These are phyloP conservation scores for Ustilago lituana DNA, from an alignment of 1,284 basidiomycete genomes.

Conservation along the genomic window DNA sequence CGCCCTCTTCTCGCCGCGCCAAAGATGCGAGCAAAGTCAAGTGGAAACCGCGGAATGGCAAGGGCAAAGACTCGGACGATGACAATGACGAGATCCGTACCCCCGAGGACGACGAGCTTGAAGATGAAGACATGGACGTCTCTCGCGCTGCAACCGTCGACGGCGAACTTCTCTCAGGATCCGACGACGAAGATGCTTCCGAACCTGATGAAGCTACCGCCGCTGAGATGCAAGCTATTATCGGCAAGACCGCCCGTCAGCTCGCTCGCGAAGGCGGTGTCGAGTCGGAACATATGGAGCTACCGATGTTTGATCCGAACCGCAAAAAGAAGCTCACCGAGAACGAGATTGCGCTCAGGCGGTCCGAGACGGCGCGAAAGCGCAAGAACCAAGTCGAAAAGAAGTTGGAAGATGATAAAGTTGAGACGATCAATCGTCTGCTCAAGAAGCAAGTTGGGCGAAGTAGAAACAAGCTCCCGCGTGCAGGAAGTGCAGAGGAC, in stretches of 20 bases:
- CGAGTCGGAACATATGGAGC: slow-evolving; percentile 50
- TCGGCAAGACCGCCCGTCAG: slow-evolving; percentile 63
- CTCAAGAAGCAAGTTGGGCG: slow-evolving; percentile 75
- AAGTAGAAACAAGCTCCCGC: slow-evolving; percentile 48
- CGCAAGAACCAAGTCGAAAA: slow-evolving; percentile 86
- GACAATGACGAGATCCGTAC: slow-evolving; percentile 27
- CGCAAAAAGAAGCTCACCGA: slow-evolving; percentile 81
- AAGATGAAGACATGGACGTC: slow-evolving; percentile 11
- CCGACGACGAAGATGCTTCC: slow-evolving; percentile 15
- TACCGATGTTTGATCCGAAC: slow-evolving; percentile 69
- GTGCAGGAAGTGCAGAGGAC: slow-evolving; percentile 25
- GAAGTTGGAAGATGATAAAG: slow-evolving; percentile 91
- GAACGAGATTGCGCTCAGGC: slow-evolving; percentile 79
- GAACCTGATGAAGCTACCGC: slow-evolving; percentile 47
- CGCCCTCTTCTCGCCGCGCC: slow-evolving; percentile 11
- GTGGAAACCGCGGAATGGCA: slow-evolving; percentile 29
- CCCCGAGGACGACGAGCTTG: slow-evolving; percentile 7
- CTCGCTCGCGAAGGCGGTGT: slow-evolving; percentile 52
- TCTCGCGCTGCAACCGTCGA: slow-evolving; percentile 12
- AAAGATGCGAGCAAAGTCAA: slow-evolving; percentile 37
- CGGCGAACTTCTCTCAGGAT: not conserved
- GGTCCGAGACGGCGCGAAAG: slow-evolving; percentile 86
- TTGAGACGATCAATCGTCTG: slow-evolving; percentile 84
- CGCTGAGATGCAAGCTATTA: slow-evolving; percentile 28
- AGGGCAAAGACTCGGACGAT: slow-evolving; percentile 21